Conservation (phyloP, 129 eudicot genomes). For the Calendula officinalis region DNA sequence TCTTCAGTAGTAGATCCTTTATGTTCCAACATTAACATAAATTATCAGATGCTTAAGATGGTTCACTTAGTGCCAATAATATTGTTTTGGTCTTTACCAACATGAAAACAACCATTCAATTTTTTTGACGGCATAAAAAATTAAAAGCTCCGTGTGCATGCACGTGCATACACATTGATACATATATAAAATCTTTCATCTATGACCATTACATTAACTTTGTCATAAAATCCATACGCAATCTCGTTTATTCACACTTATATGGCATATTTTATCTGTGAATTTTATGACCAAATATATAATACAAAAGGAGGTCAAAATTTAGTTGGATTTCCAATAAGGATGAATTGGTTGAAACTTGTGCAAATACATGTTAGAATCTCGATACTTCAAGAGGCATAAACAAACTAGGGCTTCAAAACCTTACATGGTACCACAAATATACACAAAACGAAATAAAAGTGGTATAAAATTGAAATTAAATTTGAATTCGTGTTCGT, state of each 20-base stretch:
- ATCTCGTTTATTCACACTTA: not conserved
- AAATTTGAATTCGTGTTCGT: too few species aligned
- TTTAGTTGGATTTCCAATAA: too few species aligned
- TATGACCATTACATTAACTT: not conserved
- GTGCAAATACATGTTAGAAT: too few species aligned
- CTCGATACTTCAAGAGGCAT: too few species aligned
- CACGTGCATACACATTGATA: conserved; percentile 1
- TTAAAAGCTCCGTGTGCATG: conserved; percentile 16
- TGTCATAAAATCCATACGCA: not conserved
- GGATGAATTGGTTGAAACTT: too few species aligned
- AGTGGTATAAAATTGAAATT: too few species aligned
- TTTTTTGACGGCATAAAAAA: conserved; percentile 17
- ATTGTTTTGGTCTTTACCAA: conserved; percentile 10
- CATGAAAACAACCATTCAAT: not conserved
- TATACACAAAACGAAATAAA: too few species aligned
- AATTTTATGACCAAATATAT: not conserved
- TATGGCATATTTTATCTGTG: not conserved
- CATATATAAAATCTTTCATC: not conserved
- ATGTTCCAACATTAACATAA: too few species aligned
- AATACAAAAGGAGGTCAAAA: too few species aligned
- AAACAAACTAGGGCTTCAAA: too few species aligned
- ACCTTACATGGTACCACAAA: too few species aligned
- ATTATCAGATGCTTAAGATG: conserved; percentile 15
- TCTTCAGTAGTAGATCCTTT: too few species aligned
- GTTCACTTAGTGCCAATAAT: conserved; percentile 16